phyloP scores from a whole-genome alignment of 2,329 filamentous ascomycete genomes.

The Ceratocystis ficicola region DNA sequence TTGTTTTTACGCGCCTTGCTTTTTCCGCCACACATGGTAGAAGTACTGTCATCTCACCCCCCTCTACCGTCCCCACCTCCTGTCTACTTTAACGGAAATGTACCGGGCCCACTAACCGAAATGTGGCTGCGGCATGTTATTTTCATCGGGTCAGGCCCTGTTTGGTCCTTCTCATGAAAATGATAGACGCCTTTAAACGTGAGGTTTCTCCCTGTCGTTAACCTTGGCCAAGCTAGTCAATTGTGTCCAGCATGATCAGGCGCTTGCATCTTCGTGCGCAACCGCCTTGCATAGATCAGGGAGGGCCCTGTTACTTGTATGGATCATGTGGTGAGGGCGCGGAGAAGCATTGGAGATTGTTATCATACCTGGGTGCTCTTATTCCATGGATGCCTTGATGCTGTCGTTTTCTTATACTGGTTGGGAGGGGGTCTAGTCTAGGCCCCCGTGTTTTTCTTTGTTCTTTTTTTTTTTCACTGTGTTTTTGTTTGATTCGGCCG shows the following conservation, averaged over 20 bases:
- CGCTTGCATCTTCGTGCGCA: background rate
- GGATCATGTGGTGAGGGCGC: background rate
- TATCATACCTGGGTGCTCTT: background rate
- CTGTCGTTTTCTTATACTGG: background rate
- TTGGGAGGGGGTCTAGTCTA: background rate
- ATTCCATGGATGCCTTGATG: background rate
- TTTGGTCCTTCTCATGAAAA: background rate
- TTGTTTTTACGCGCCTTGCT: background rate
- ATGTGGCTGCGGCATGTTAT: slow-evolving; percentile 6
- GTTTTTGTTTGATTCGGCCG: slow-evolving; percentile 7
- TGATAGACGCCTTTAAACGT: slow-evolving; percentile 8
- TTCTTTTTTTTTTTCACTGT: slow-evolving; percentile 12
- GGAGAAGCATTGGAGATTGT: background rate
- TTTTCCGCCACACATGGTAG: slow-evolving; percentile 4
- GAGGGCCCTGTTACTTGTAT: background rate
- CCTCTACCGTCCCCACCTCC: background rate
- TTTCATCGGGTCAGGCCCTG: background rate
- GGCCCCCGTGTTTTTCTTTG: background rate
- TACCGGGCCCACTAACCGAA: background rate
- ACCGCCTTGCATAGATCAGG: background rate
- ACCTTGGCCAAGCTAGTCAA: background rate
- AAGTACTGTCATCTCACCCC: background rate
- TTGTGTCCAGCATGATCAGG: background rate
- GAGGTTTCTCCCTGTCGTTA: background rate
- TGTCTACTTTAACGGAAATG: background rate